Evolutionary conservation across 495 filamentous ascomycete genomes (phyloP).

Genomic region (Friedmanniomyces simplex): DNA sequence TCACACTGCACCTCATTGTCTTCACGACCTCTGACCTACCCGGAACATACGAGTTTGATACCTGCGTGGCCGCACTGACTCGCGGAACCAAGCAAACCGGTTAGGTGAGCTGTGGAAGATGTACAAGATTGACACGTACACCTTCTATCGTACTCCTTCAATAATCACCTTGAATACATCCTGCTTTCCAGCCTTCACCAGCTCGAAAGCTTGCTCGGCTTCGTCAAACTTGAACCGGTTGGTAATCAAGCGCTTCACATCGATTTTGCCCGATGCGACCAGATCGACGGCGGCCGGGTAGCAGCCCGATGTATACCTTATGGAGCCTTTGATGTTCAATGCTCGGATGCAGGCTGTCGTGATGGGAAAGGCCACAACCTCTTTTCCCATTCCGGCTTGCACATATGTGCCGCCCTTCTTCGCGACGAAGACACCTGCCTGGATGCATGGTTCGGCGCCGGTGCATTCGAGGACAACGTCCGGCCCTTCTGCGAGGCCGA

Average conservation of each 20-base stretch:
- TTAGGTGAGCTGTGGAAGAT: background rate
- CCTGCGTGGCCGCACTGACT: background rate
- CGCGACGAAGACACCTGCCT: conserved; percentile 4
- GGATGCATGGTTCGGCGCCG: conserved; percentile 15
- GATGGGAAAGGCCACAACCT: conserved; percentile 47
- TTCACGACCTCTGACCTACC: too few species aligned
- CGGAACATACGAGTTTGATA: too few species aligned
- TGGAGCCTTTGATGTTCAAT: conserved; percentile 42
- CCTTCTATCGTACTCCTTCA: conserved; percentile 18
- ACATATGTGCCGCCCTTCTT: conserved; percentile 34
- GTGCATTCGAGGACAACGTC: conserved; percentile 20
- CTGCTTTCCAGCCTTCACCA: conserved; percentile 21
- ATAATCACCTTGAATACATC: conserved; percentile 30
- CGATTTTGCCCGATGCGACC: conserved; percentile 42
- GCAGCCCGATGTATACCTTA: conserved; percentile 45
- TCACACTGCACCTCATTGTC: background rate
- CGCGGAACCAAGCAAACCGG: background rate
- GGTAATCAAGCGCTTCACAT: conserved; percentile 43
- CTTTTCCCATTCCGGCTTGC: conserved; percentile 50
- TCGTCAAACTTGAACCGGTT: conserved; percentile 44
- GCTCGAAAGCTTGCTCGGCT: conserved; percentile 41
- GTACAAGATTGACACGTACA: background rate
- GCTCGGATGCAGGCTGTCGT: conserved; percentile 46
- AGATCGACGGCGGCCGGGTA: conserved; percentile 46
- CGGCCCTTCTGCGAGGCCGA: conserved; percentile 10